Percentiles rank a stretch among this genome's conserved stretches.
Evolutionary conservation across 305 asterid genomes (phyloP).

Genomic region (Fraxinus sp.): DNA sequence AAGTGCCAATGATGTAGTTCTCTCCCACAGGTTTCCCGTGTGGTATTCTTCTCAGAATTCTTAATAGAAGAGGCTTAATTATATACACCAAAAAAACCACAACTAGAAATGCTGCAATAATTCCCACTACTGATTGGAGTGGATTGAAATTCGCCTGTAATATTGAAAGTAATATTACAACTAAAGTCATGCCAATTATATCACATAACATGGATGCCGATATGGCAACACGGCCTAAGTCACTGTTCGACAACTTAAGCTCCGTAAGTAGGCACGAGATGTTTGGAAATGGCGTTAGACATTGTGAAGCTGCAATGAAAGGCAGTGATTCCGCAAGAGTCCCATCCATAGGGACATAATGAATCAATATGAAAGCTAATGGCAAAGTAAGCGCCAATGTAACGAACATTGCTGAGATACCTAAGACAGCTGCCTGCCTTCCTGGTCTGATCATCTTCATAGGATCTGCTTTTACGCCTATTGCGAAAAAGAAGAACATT

Average conservation of each 20-base stretch:
- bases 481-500: slow-evolving; percentile 58
- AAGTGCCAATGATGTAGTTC: slow-evolving; percentile 30
- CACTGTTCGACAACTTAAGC: slow-evolving; percentile 62
- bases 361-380: slow-evolving; percentile 22
- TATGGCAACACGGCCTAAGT: slow-evolving; percentile 55
- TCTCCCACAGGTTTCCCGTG: slow-evolving; percentile 46
- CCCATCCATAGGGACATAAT: slow-evolving; percentile 34
- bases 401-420: slow-evolving; percentile 33
- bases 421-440: slow-evolving; percentile 38
- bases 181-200: slow-evolving; percentile 38
- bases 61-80: slow-evolving; percentile 39
- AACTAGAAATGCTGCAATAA: slow-evolving; percentile 16
- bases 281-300: slow-evolving; percentile 57
- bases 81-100: slow-evolving; percentile 17
- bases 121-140: neutral
- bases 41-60: slow-evolving; percentile 30
- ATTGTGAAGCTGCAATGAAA: slow-evolving; percentile 46
- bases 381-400: slow-evolving; percentile 30
- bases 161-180: slow-evolving; percentile 14
- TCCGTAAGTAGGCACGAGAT: slow-evolving; percentile 58
- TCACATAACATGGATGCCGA: slow-evolving; percentile 61
- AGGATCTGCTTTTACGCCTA: slow-evolving; percentile 58
- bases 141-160: slow-evolving; percentile 26
- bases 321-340: slow-evolving; percentile 47
- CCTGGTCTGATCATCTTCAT: slow-evolving; percentile 49